These are phyloP conservation scores for Hypomontagnella submonticulosa DNA, from an alignment of 495 filamentous ascomycete species.

Conservation along the genomic window DNA sequence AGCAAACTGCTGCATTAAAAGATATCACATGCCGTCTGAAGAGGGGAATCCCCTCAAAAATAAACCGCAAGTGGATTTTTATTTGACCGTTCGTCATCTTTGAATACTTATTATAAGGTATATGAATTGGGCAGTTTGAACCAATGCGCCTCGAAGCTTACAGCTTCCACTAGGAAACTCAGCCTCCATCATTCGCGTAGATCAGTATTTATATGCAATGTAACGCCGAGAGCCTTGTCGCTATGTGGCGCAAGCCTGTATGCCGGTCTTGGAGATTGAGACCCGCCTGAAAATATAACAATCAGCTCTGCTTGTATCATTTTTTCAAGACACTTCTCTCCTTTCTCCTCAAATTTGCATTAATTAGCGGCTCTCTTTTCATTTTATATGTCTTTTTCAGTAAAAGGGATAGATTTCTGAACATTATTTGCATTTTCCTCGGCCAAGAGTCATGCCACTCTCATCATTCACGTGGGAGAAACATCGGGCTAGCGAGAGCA, in stretches of 20 bases:
- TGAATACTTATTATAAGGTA: constrained; percentile 6
- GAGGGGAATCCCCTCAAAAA: constrained; percentile 10
- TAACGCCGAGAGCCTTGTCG: constrained; percentile 35
- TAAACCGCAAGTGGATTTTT: background rate
- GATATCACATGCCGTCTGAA: constrained; percentile 7
- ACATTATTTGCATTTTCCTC: background rate
- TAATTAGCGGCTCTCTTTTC: background rate
- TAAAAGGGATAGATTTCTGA: background rate
- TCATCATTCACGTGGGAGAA: background rate
- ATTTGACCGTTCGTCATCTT: background rate
- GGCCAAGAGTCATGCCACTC: constrained; percentile 14
- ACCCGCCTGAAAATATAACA: constrained; percentile 31
- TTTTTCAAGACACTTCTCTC: constrained; percentile 9
- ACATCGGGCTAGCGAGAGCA: background rate
- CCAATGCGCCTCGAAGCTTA: constrained; percentile 10
- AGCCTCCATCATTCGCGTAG: constrained; percentile 29
- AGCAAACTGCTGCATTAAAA: constrained; percentile 5
- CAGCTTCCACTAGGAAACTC: constrained; percentile 6
- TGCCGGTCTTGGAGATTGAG: constrained; percentile 26
- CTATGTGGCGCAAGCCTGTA: constrained; percentile 28
- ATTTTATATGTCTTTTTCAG: background rate
- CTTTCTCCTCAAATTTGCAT: constrained; percentile 2
- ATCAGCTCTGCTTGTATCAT: constrained; percentile 26
- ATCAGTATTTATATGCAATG: constrained; percentile 34
- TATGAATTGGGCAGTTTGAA: constrained; percentile 1